A percentile compares a stretch with the other conserved stretches of the same genome.
Conservation (phyloP, 768 basidiomycete species). For the Rhizopogon rudus region DNA sequence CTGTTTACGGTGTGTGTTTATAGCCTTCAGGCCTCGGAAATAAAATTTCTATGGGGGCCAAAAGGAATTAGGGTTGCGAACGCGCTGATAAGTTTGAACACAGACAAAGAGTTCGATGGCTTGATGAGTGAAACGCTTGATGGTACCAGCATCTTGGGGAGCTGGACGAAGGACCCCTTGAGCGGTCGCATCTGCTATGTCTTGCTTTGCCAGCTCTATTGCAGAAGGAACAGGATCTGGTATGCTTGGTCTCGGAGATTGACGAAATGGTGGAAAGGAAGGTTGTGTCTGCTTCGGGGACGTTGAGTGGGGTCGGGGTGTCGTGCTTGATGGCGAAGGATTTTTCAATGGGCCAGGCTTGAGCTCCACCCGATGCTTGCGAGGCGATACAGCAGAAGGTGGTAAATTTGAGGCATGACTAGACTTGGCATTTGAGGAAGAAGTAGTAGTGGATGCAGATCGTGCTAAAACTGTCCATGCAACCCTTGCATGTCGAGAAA, state of each 20-base stretch:
- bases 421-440: conserved; percentile 12
- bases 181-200: conserved; percentile 58
- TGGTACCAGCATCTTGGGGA: conserved; percentile 54
- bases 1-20: conserved; percentile 56
- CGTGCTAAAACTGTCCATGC: background rate
- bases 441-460: conserved; percentile 20
- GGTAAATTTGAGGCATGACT: conserved; percentile 18
- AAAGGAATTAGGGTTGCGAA: background rate
- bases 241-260: conserved; percentile 11
- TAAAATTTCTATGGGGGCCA: conserved; percentile 69
- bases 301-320: conserved; percentile 19
- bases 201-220: conserved; percentile 53
- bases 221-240: conserved; percentile 21
- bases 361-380: conserved; percentile 49
- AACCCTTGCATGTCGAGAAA: background rate
- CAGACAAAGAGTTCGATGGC: conserved; percentile 42
- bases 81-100: background rate
- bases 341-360: conserved; percentile 60
- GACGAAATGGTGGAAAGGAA: conserved; percentile 20
- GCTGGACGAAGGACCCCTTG: conserved; percentile 69
- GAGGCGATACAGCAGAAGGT: conserved; percentile 18
- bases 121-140: conserved; percentile 46
- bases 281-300: conserved; percentile 18
- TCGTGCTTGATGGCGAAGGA: conserved; percentile 17
- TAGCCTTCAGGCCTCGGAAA: conserved; percentile 66